Evolutionary conservation across 202 grass and related monocot genomes (phyloP).

Genomic region (Bolboschoenoplectus hybrid): DNA sequence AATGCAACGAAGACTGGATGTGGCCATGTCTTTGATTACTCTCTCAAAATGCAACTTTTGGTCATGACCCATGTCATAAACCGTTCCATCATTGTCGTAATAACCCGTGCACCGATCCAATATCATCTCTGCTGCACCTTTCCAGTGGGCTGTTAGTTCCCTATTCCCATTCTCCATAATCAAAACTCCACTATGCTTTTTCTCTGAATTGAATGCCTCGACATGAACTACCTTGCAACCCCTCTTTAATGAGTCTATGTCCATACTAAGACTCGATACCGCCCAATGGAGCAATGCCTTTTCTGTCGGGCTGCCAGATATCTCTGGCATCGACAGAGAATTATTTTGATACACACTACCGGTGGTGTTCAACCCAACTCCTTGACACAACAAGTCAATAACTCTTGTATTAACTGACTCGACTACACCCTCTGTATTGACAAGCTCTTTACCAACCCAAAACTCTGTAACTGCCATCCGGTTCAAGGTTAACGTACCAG

Average conservation of each 20-base stretch:
- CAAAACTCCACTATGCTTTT: constrained; percentile 80
- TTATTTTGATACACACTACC: constrained; percentile 58
- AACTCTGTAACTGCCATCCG: constrained; percentile 76
- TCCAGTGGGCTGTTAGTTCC: constrained; percentile 59
- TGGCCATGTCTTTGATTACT: constrained; percentile 66
- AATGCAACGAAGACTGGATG: constrained; percentile 64
- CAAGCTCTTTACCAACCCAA: constrained; percentile 49
- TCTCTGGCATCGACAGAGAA: constrained; percentile 48
- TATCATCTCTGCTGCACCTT: constrained; percentile 92
- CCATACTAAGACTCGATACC: constrained; percentile 52
- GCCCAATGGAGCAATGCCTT: constrained; percentile 84
- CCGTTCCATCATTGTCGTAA: constrained; percentile 35
- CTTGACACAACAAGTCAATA: constrained; percentile 51
- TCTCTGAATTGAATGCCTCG: constrained; percentile 89
- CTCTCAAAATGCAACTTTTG: constrained; percentile 43
- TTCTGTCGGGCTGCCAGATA: constrained; percentile 78
- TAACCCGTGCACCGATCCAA: constrained; percentile 54
- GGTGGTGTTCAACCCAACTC: constrained; percentile 68
- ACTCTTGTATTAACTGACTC: neutral
- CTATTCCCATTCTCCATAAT: constrained; percentile 41
- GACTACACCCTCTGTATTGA: neutral
- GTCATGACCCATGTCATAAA: constrained; percentile 30
- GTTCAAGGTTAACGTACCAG: constrained; percentile 73
- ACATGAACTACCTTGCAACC: constrained; percentile 56
- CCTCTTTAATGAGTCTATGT: constrained; percentile 40